Percentiles rank a stretch among this genome's conserved stretches.
Evolutionary conservation across 2,329 filamentous ascomycete genomes (phyloP).

Genomic region (Gaeumannomyces sp.): DNA sequence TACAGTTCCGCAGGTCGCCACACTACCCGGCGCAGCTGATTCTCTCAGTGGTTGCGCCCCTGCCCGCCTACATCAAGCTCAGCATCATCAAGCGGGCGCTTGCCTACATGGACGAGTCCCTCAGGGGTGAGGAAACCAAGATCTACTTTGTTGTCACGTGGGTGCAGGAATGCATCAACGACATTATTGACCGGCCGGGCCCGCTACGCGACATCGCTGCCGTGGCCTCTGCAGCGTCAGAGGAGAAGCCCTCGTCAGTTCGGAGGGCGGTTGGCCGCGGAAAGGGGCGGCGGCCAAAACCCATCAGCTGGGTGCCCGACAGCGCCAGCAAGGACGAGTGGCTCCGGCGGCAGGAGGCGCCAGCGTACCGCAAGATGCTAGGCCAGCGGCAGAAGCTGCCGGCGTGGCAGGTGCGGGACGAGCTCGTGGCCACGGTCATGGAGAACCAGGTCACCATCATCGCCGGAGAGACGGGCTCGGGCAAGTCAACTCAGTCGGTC

Average conservation of each 20-base stretch:
- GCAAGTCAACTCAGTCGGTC: slow-evolving; percentile 94
- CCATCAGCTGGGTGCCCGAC: slow-evolving; percentile 59
- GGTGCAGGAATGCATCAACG: slow-evolving; percentile 77
- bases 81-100: slow-evolving; percentile 77
- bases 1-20: slow-evolving; percentile 65
- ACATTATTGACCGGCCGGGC: slow-evolving; percentile 80
- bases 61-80: slow-evolving; percentile 90
- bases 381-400: slow-evolving; percentile 67
- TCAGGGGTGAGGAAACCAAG: slow-evolving; percentile 80
- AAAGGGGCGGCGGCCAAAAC: slow-evolving; percentile 42
- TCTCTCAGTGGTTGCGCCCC: slow-evolving; percentile 56
- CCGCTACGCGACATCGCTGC: slow-evolving; percentile 77
- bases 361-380: slow-evolving; percentile 70
- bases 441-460: slow-evolving; percentile 88
- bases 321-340: slow-evolving; percentile 59
- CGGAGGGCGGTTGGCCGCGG: slow-evolving; percentile 23
- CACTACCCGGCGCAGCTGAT: slow-evolving; percentile 69
- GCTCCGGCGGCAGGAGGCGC: slow-evolving; percentile 58
- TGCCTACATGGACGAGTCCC: slow-evolving; percentile 60
- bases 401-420: slow-evolving; percentile 77
- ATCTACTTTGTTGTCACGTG: slow-evolving; percentile 87
- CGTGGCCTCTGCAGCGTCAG: slow-evolving; percentile 61
- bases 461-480: slow-evolving; percentile 92
- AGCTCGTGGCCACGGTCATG: slow-evolving; percentile 69
- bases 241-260: slow-evolving; percentile 33